These are phyloP conservation scores for Eucalyptus lansdowneana DNA, from an alignment of 345 rosid genomes.

Conservation along the genomic window DNA sequence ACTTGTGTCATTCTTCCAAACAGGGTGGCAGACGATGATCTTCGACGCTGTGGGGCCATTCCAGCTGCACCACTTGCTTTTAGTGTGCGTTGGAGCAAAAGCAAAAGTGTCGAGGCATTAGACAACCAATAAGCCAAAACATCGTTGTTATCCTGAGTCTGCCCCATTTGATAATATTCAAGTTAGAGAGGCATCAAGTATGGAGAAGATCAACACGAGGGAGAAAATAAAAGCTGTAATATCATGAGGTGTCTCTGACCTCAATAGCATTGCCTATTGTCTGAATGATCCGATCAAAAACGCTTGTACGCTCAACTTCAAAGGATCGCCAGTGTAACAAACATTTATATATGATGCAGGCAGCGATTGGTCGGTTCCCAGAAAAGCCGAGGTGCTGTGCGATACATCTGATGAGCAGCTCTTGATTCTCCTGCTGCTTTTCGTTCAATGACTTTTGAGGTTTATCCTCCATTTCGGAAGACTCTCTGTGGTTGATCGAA, in stretches of 20 bases:
- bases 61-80: slow-evolving; percentile 98
- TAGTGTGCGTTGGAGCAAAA: slow-evolving; percentile 79
- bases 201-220: not conserved
- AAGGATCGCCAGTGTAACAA: slow-evolving; percentile 94
- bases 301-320: slow-evolving; percentile 89
- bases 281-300: slow-evolving; percentile 88
- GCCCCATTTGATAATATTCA: not conserved
- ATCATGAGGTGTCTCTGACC: slow-evolving; percentile 22
- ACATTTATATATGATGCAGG: slow-evolving; percentile 90
- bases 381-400: slow-evolving; percentile 84
- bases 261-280: slow-evolving; percentile 88
- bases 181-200: not conserved
- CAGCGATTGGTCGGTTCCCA: slow-evolving; percentile 74
- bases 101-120: slow-evolving; percentile 84
- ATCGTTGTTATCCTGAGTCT: slow-evolving; percentile 88
- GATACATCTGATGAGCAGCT: slow-evolving; percentile 83
- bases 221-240: not conserved
- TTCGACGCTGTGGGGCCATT: slow-evolving; percentile 93
- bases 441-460: slow-evolving; percentile 89
- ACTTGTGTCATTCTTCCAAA: slow-evolving; percentile 96
- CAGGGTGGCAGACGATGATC: slow-evolving; percentile 88
- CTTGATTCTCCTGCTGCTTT: slow-evolving; percentile 95
- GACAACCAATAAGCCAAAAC: slow-evolving; percentile 89
- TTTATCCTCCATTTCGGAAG: slow-evolving; percentile 56
- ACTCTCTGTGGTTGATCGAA: slow-evolving; percentile 63